Evolutionary conservation across 805 yeast genomes (phyloP), one percentile per base, ranked within the genome.

Genomic region (Nakazawaea siamensis): DNA sequence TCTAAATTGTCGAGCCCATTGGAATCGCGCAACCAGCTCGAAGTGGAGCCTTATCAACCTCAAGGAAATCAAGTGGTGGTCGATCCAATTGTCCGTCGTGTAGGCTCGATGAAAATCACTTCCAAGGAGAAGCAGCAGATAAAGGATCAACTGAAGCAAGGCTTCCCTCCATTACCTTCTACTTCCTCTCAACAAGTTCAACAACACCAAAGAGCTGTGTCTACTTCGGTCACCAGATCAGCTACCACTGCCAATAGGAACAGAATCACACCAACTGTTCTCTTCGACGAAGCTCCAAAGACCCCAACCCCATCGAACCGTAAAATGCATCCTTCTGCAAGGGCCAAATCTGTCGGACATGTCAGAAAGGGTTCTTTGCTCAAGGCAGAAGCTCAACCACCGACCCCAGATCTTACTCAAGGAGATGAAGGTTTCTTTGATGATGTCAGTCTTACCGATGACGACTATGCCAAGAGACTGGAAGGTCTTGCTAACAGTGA

Each of bases 311-410:
- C 35, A 37, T 41, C 38, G 20, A 32, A 39, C 14, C 38, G 56
- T 30, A 66, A 57, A 41, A 59, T 63, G 41, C 95, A 84, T 54
- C 94, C 95, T 24, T 75, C 86, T 11, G 94, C 94, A 1, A 72
- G 95, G 48, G 94, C 94, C 3, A 85, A 82, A 51, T 81, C 94
- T 15, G 76, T 84, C 32, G 87, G 88, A n/a, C 90, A 84, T 52
- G 70, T 74, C 15, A 71, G 84, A 49, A 78, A 75, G 46, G 80
- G 76, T 40, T 69, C 81, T 5, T 54, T 68, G 33, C 18, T 34
- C 5, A 13, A 11, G 24, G 27, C 14, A 10, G 8, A 20, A 17
- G 23, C 20, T 23, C 27, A 27, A 18, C 65, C 68, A 43, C 37
- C 46, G 60, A 63, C 56, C 52, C 5, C 40, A 52, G 18, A 68